Percentiles rank a stretch among this genome's conserved stretches.
These are phyloP conservation scores for Alternaria tenuissima DNA, from an alignment of 2,329 filamentous ascomycete genomes.

Conservation along the genomic window DNA sequence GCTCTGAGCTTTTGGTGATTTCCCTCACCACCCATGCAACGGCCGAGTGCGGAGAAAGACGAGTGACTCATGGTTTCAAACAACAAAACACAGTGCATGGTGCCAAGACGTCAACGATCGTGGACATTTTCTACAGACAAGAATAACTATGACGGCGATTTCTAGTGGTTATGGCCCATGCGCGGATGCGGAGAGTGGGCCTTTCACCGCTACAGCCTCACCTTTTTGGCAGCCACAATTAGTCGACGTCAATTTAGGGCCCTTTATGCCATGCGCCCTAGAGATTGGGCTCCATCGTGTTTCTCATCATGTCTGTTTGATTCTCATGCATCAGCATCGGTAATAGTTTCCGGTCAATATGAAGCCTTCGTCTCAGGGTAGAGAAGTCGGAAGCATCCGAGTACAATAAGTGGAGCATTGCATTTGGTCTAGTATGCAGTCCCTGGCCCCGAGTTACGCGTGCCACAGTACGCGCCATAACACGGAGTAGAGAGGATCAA, in stretches of 20 bases:
- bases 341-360: constrained; percentile 36
- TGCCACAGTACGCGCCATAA: constrained; percentile 33
- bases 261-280: constrained; percentile 26
- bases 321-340: constrained; percentile 24
- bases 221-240: constrained; percentile 36
- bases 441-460: constrained; percentile 29
- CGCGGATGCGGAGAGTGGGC: constrained; percentile 33
- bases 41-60: constrained; percentile 7
- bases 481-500: constrained; percentile 33
- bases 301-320: constrained; percentile 15
- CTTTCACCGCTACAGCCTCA: constrained; percentile 46
- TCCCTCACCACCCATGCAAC: constrained; percentile 7
- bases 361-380: constrained; percentile 32
- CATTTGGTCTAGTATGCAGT: constrained; percentile 19
- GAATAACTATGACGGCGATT: constrained; percentile 23
- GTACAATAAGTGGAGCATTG: constrained; percentile 33
- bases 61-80: constrained; percentile 27
- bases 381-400: constrained; percentile 23
- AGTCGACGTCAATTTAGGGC: constrained; percentile 21
- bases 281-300: constrained; percentile 41
- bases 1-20: constrained; percentile 19
- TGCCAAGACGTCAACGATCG: constrained; percentile 30
- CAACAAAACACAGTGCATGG: constrained; percentile 21
- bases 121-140: constrained; percentile 24
- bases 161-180: constrained; percentile 28